phyloP scores from a whole-genome alignment of 1,139 yeast genomes.

The Candida sp. region DNA sequence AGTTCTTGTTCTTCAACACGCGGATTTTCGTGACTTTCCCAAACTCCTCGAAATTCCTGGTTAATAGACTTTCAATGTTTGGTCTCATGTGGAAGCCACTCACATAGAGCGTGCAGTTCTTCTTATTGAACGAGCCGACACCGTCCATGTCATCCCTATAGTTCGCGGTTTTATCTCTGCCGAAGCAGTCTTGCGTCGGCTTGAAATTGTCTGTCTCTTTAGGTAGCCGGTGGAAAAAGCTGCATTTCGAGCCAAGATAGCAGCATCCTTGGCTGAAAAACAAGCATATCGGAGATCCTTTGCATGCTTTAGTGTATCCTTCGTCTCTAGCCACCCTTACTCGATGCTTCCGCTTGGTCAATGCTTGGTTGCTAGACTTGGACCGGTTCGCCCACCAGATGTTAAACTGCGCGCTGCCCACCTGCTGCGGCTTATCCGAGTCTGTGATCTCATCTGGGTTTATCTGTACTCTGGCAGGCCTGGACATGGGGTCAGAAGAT shows the following conservation, averaged over 20 bases:
- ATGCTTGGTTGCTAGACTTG: conserved; percentile 29
- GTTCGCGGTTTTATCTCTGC: conserved; percentile 82
- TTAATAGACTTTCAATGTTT: conserved; percentile 30
- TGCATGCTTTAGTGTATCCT: conserved; percentile 76
- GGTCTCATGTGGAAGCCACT: conserved; percentile 59
- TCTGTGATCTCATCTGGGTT: conserved; percentile 65
- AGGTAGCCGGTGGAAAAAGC: conserved; percentile 81
- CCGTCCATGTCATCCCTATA: conserved; percentile 96
- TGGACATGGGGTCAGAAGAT: conserved; percentile 14
- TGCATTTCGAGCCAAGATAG: conserved; percentile 74
- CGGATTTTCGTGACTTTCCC: conserved; percentile 78
- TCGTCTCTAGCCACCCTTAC: conserved; percentile 67
- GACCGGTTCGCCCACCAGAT: conserved; percentile 93
- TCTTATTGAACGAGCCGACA: conserved; percentile 77
- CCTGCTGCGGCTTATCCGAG: conserved; percentile 73
- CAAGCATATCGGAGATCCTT: conserved; percentile 61
- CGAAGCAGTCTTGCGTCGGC: conserved; percentile 87
- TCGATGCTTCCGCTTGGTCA: conserved; percentile 43
- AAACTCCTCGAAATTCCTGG: conserved; percentile 68
- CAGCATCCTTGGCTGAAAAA: conserved; percentile 94
- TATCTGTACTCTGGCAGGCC: conserved; percentile 68
- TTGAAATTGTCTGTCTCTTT: conserved; percentile 45
- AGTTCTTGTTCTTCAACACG: conserved; percentile 63
- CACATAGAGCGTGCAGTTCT: conserved; percentile 77
- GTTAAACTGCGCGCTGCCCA: conserved; percentile 77